These are phyloP conservation scores for Casuarina glauca DNA, from an alignment of 306 rosid species.

Conservation along the genomic window DNA sequence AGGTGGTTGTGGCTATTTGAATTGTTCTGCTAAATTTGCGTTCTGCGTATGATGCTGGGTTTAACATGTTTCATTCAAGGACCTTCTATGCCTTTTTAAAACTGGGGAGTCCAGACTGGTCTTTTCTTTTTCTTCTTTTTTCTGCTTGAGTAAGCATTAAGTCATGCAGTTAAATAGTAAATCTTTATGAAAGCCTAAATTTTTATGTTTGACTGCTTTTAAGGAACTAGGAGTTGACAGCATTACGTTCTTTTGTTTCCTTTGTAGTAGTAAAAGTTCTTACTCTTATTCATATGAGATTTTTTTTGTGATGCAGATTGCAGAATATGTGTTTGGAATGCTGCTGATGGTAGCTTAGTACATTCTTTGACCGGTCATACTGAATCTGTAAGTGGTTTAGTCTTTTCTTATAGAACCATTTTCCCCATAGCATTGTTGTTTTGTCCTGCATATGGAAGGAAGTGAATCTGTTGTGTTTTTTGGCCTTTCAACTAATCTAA, in stretches of 20 bases:
- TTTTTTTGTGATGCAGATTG: conserved; percentile 64
- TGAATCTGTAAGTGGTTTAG: conserved; percentile 71
- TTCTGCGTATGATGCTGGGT: background rate
- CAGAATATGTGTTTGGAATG: conserved; percentile 99
- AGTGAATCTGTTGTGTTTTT: conserved; percentile 12
- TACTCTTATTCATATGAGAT: conserved; percentile 21
- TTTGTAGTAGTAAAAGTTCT: conserved; percentile 13
- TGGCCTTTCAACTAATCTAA: background rate
- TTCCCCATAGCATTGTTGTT: background rate
- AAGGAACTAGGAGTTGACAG: conserved; percentile 14
- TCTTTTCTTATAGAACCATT: conserved; percentile 26
- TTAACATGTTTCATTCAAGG: background rate
- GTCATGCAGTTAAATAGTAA: background rate
- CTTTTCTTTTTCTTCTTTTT: conserved; percentile 11
- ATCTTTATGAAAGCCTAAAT: conserved; percentile 3
- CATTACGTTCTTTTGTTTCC: conserved; percentile 14
- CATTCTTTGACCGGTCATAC: conserved; percentile 97
- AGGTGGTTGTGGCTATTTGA: background rate
- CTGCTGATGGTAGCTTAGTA: conserved; percentile 96
- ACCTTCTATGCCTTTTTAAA: background rate
- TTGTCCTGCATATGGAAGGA: conserved; percentile 5
- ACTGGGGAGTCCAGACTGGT: conserved; percentile 1
- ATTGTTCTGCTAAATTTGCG: background rate
- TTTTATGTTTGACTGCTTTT: conserved; percentile 2
- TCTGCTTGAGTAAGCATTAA: conserved; percentile 11